A percentile compares a stretch with the other conserved stretches of the same genome.
Evolutionary conservation across 306 rosid species (phyloP).

Genomic region (Vigna angularis): DNA sequence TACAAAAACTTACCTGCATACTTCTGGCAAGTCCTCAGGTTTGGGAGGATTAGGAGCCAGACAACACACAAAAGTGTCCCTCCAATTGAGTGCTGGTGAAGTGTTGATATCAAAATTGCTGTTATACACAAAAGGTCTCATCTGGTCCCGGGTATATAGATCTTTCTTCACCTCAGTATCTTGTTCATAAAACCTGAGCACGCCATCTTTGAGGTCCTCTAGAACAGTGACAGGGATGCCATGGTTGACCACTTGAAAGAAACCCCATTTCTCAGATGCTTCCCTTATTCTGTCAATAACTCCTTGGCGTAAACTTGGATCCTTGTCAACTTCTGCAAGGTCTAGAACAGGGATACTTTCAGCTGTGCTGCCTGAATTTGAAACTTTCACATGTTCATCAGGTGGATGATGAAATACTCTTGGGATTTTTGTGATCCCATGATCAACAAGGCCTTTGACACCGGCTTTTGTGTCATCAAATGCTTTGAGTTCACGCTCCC

Average conservation of each 20-base stretch:
- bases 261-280: constrained; percentile 53
- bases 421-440: constrained; percentile 57
- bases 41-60: constrained; percentile 42
- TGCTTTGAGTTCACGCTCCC: constrained; percentile 38
- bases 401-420: constrained; percentile 51
- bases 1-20: constrained; percentile 41
- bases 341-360: constrained; percentile 52
- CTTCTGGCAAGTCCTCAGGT: constrained; percentile 40
- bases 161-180: constrained; percentile 21
- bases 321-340: constrained; percentile 23
- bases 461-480: constrained; percentile 52
- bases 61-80: constrained; percentile 34
- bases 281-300: constrained; percentile 25
- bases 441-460: constrained; percentile 61
- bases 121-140: constrained; percentile 31
- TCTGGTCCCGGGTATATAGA: constrained; percentile 33
- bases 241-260: constrained; percentile 50
- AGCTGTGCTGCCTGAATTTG: not conserved
- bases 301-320: constrained; percentile 22
- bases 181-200: constrained; percentile 33
- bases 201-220: constrained; percentile 43
- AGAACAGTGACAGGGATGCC: constrained; percentile 44
- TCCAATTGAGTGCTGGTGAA: constrained; percentile 51
- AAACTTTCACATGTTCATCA: not conserved
- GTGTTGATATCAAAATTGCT: constrained; percentile 49